Base-by-base conservation (phyloP, 768 basidiomycete genomes). In the Cystofilobasidium capitatum region DNA sequence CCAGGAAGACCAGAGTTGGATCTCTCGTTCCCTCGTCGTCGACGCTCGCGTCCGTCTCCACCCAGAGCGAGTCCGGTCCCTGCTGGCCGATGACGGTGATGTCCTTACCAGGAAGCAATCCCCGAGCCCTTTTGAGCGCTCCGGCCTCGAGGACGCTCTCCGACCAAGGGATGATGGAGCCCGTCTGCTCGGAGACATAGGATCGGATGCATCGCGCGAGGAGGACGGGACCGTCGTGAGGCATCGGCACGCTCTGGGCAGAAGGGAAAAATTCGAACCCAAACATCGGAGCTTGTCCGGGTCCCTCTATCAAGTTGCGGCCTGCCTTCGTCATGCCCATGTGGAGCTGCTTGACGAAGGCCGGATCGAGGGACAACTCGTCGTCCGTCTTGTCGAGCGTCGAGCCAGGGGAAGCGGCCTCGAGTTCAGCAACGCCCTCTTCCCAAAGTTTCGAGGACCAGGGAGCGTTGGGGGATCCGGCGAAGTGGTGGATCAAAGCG, bases 31-130 rank as follows among this genome's bases (percentile, higher is more conserved):
- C 10, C 55, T 57, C 55, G 36, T 57, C 55, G 16, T 2, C 55
- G 10, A 9, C 55, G 49, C 9, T 57, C 55, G 12, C 22, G 10
- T 35, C 31, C 4, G 22, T 10, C 13, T 17, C 26, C 29, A 13
- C 31, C 55, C 55, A 57, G 55, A 57, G 29, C 26, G 55, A 57
- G 13, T 13, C 26, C 8, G 55, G 55, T 57, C 55, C 55, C 31
- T 57, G 55, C 3, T 26, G 29, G 10, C 55, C 55, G 29, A 57
- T 33, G 29, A 33, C 55, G 31, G 20, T 33, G 26, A 22, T 33
- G 9, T 57, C 55, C 55, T 31, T 29, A 2, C 29, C 29, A 1
- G 55, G 55, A 17, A 57, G 3, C 29, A 57, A 17, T 22, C 22
- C 9, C 55, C 17, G 13, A 22, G 55, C 29, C 9, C 1, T 33